phyloP scores from a whole-genome alignment of 257 asterid genomes.

The Orobanche coerulescens region DNA sequence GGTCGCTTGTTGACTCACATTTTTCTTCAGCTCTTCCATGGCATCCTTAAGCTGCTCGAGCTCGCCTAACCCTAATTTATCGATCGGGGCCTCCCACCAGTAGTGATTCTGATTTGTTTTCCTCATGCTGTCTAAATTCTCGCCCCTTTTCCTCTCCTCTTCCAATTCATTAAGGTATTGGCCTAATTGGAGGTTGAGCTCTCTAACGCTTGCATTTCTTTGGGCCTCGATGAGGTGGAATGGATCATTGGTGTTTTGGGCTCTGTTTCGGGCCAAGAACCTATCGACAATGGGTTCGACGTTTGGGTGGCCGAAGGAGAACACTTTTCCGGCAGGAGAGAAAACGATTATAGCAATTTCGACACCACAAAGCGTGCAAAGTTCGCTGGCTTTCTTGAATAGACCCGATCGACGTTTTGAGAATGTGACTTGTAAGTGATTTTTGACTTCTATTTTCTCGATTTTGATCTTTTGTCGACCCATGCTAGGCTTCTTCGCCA shows the following conservation, averaged over 20 bases:
- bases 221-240: not conserved
- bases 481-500: constrained; percentile 60
- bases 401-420: constrained; percentile 64
- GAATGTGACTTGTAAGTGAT: constrained; percentile 65
- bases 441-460: constrained; percentile 54
- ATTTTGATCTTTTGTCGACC: constrained; percentile 74
- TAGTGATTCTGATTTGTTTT: constrained; percentile 31
- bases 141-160: constrained; percentile 50
- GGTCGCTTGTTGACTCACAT: constrained; percentile 25
- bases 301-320: constrained; percentile 67
- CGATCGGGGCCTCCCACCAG: constrained; percentile 67
- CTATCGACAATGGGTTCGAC: constrained; percentile 46
- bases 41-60: constrained; percentile 46
- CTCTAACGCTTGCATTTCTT: constrained; percentile 35
- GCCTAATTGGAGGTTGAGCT: constrained; percentile 48
- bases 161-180: constrained; percentile 46
- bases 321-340: constrained; percentile 71
- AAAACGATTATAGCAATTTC: constrained; percentile 57
- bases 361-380: constrained; percentile 58
- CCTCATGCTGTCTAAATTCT: constrained; percentile 40
- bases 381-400: constrained; percentile 70
- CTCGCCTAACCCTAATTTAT: constrained; percentile 39
- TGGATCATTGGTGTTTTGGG: not conserved
- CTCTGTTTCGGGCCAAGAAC: constrained; percentile 27
- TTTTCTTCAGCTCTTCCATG: constrained; percentile 56